A percentile compares a stretch with the other conserved stretches of the same genome.
Evolutionary conservation across 2,329 filamentous ascomycete species (phyloP).

Genomic region (Aspergillus intermedius): DNA sequence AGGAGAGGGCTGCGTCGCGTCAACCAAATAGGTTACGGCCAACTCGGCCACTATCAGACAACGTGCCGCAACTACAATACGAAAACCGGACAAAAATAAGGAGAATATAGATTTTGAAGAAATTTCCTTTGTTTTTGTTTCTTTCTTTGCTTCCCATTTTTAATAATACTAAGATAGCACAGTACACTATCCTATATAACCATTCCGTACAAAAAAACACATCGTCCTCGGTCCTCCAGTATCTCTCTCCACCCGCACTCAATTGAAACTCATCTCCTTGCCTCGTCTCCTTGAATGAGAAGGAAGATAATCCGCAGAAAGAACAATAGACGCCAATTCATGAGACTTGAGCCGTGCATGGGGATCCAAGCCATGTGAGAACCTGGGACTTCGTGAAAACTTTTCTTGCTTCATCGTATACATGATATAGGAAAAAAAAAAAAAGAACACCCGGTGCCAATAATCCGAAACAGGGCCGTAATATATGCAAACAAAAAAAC

Average conservation of each 20-base stretch:
- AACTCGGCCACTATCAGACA: neutral
- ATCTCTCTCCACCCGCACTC: conserved; percentile 17
- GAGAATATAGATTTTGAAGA: neutral
- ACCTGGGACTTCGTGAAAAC: conserved; percentile 34
- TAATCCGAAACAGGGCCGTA: conserved; percentile 23
- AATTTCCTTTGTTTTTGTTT: conserved; percentile 7
- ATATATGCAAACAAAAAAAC: conserved; percentile 37
- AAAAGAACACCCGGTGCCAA: conserved; percentile 20
- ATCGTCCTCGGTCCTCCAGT: conserved; percentile 24
- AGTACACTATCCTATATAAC: conserved; percentile 19
- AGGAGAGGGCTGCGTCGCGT: too few species aligned
- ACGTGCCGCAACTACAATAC: neutral
- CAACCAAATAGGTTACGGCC: neutral
- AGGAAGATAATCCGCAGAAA: conserved; percentile 25
- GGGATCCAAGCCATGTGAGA: conserved; percentile 27
- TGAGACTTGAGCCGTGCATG: conserved; percentile 32
- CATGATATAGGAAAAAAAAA: conserved; percentile 26
- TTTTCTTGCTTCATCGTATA: conserved; percentile 37
- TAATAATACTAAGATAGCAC: conserved; percentile 13
- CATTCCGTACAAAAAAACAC: conserved; percentile 21
- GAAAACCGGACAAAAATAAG: neutral
- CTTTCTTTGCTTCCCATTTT: conserved; percentile 17
- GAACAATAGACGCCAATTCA: conserved; percentile 38
- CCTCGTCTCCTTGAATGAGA: conserved; percentile 28
- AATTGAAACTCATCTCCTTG: conserved; percentile 24